Base-by-base conservation (phyloP, 2,329 filamentous ascomycete genomes). In the Phialophora macrospora region DNA sequence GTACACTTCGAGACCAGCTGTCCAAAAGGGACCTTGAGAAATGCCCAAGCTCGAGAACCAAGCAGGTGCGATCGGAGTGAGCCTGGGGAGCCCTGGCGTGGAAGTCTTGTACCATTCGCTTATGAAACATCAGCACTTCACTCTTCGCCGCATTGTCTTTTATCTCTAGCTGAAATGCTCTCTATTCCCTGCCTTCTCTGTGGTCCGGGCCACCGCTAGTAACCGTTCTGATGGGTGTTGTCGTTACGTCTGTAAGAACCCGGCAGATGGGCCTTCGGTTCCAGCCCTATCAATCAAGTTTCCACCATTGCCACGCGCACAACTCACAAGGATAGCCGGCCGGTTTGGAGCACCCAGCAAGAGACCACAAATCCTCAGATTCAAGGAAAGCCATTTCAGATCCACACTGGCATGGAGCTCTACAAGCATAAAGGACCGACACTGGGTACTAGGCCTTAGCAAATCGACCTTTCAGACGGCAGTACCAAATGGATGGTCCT, bases 101-200 rank as follows among this genome's bases (percentile, higher is more conserved):
- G 20, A 4, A 51, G 48, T 17, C 48, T 11, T 51, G 20, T 26
- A 51, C 48, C 8, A 22, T 51, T 51, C 22, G 9, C 5, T 26
- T 26, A 22, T 7, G 22, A 7, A 46, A 46, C 34, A 17, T 32
- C 4, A 34, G 49, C 22, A 32, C 56, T 59, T 59, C 44, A 59
- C 56, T 59, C 56, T 59, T 59, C 17, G 49, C 22, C 9, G 38
- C 22, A 12, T 14, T 30, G 26, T n/a, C n/a, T 38, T 48, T 48
- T 8, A 24, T 26, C 41, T 44, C 20, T 44, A 5, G n/a, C 12
- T 2, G 24, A n/a, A n/a, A 26, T 51, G 12, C 9, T 28, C 3
- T 28, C 12, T 4, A 22, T 51, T 22, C 24, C 24, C 26, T 28
- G 38, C 12, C 38, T 44, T 44, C 38, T n/a, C 38, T 44, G 6